These are phyloP conservation scores for Ogataea salicorniae DNA, from an alignment of 805 yeast genomes.

Conservation along the genomic window DNA sequence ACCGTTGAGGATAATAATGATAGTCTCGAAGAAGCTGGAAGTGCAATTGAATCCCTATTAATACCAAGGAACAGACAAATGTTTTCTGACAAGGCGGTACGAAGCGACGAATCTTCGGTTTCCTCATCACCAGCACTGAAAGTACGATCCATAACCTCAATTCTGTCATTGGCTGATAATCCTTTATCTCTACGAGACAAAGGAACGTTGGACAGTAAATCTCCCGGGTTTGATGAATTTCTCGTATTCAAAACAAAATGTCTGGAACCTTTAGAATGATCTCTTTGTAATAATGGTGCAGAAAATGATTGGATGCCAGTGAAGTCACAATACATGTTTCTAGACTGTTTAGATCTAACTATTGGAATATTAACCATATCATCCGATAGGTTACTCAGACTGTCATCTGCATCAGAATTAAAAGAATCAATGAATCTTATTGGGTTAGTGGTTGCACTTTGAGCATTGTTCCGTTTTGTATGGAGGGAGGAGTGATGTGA, in stretches of 20 bases:
- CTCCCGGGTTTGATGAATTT: conserved; percentile 73
- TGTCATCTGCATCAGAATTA: conserved; percentile 24
- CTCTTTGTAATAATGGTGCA: not conserved
- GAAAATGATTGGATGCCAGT: too few species aligned
- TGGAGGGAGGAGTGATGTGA: too few species aligned
- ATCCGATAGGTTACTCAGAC: conserved; percentile 11
- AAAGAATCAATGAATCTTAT: conserved; percentile 6
- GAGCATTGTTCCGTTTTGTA: too few species aligned
- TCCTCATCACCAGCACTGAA: conserved; percentile 59
- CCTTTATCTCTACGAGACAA: conserved; percentile 26
- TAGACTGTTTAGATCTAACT: not conserved
- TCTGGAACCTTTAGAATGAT: conserved; percentile 27
- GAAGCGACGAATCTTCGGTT: conserved; percentile 60
- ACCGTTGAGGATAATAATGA: conserved; percentile 14
- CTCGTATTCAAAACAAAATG: conserved; percentile 52
- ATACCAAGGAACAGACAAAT: conserved; percentile 68
- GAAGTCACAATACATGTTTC: not conserved
- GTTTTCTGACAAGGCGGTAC: conserved; percentile 64
- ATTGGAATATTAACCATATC: conserved; percentile 1
- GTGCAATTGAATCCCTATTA: conserved; percentile 27
- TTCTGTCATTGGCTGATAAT: conserved; percentile 9
- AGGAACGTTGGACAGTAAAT: conserved; percentile 76
- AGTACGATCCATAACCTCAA: conserved; percentile 30
- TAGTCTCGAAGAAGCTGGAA: conserved; percentile 10
- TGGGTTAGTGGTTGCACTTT: conserved; percentile 3